Percentiles rank a stretch among this genome's conserved stretches.
Conservation (phyloP, 2,329 filamentous ascomycete species). For the Hypoxylon sp. region DNA sequence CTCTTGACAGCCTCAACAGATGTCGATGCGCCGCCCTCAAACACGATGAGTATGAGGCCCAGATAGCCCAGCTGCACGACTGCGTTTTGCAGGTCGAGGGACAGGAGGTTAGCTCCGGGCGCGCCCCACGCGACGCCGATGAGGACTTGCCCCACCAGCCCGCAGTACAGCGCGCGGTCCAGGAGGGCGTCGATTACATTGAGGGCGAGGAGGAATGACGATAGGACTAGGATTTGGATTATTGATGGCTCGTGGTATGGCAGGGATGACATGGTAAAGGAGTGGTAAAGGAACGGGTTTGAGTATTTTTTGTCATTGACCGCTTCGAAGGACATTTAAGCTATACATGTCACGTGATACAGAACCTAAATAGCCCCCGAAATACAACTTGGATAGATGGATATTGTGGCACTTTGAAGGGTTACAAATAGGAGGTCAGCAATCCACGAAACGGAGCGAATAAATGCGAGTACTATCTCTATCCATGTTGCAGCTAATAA, state of each 20-base stretch:
- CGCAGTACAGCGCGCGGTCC: constrained; percentile 75
- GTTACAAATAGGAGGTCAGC: no score
- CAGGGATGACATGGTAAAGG: constrained; percentile 51
- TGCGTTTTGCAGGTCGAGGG: constrained; percentile 63
- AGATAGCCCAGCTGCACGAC: constrained; percentile 79
- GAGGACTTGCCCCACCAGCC: constrained; percentile 79
- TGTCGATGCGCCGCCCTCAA: constrained; percentile 75
- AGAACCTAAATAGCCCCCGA: neutral
- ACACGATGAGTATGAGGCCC: constrained; percentile 79
- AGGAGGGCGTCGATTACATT: constrained; percentile 71
- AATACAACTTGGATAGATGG: no score
- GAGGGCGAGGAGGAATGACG: constrained; percentile 74
- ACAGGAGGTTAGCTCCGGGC: constrained; percentile 74
- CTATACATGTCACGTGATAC: neutral
- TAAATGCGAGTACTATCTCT: no score
- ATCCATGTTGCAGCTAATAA: no score
- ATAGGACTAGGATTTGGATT: constrained; percentile 69
- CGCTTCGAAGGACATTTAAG: neutral
- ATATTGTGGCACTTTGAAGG: no score
- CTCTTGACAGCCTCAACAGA: constrained; percentile 68
- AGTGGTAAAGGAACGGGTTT: neutral
- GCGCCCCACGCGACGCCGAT: constrained; percentile 79
- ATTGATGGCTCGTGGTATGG: constrained; percentile 76
- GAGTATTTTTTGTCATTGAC: neutral
- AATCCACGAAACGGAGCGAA: no score